Conservation (phyloP, 306 rosid species). For the Rosa chinensis region DNA sequence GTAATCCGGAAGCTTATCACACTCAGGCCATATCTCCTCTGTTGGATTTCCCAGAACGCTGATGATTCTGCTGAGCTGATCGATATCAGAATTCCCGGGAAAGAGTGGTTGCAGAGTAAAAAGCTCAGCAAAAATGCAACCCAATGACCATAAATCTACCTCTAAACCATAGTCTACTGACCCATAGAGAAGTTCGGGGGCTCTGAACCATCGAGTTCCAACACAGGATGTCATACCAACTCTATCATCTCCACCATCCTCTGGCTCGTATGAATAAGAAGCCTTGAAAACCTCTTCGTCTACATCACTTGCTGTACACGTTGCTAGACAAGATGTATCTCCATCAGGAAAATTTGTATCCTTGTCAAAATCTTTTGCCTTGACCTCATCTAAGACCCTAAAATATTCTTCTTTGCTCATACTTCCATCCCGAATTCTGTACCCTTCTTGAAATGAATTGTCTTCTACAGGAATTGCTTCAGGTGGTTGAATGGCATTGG, state of each 20-base stretch:
- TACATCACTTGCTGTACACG: conserved; percentile 71
- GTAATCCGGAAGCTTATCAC: conserved; percentile 73
- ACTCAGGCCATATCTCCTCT: conserved; percentile 72
- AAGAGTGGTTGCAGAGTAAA: conserved; percentile 69
- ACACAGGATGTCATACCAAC: conserved; percentile 77
- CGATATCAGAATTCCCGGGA: conserved; percentile 80
- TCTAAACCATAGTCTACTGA: conserved; percentile 69
- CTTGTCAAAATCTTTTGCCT: conserved; percentile 61
- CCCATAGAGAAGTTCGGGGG: conserved; percentile 87
- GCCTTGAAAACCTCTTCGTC: conserved; percentile 67
- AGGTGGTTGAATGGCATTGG: conserved; percentile 29
- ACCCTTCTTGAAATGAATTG: conserved; percentile 29
- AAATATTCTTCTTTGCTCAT: conserved; percentile 68
- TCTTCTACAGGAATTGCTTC: conserved; percentile 33
- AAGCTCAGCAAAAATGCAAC: conserved; percentile 77
- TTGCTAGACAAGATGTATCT: conserved; percentile 78
- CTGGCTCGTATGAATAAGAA: conserved; percentile 60
- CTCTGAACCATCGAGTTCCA: conserved; percentile 81
- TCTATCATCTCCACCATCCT: conserved; percentile 48
- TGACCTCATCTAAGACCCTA: conserved; percentile 68
- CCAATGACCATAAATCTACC: conserved; percentile 92
- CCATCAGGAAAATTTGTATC: conserved; percentile 61
- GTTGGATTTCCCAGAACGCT: conserved; percentile 68
- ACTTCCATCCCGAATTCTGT: conserved; percentile 35
- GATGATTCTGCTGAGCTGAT: conserved; percentile 73